A percentile compares a stretch with the other conserved stretches of the same genome.
Conservation (phyloP, 2,329 filamentous ascomycete genomes). For the Aspergillus piperis region DNA sequence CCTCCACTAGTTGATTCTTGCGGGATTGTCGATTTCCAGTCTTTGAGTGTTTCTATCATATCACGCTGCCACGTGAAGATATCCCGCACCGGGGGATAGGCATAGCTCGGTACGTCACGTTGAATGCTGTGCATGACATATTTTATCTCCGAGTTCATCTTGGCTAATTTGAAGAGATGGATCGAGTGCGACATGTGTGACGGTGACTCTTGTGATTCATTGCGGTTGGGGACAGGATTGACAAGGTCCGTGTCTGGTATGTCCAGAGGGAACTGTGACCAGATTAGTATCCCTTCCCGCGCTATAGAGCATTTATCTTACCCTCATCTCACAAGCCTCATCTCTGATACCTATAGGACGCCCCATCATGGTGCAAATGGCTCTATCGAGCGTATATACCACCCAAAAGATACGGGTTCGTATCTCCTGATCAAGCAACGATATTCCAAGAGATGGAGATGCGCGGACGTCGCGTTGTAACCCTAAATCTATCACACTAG, state of each 20-base stretch:
- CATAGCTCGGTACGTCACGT: constrained; percentile 50
- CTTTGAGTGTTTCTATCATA: constrained; percentile 44
- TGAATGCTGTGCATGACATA: constrained; percentile 57
- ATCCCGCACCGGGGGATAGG: constrained; percentile 50
- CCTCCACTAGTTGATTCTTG: neutral
- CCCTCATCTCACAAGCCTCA: constrained; percentile 56
- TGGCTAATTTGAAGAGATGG: constrained; percentile 48
- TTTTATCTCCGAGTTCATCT: constrained; percentile 60
- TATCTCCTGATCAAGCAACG: constrained; percentile 55
- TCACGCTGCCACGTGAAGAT: constrained; percentile 51
- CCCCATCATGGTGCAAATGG: constrained; percentile 58
- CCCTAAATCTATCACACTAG: constrained; percentile 54
- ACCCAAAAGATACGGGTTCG: constrained; percentile 60
- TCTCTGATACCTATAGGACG: constrained; percentile 58
- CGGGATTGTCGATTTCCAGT: constrained; percentile 47
- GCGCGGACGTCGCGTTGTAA: constrained; percentile 53
- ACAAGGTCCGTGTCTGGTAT: constrained; percentile 14
- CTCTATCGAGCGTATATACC: constrained; percentile 54
- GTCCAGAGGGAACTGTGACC: constrained; percentile 20
- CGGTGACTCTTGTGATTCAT: constrained; percentile 14
- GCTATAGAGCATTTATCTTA: constrained; percentile 25
- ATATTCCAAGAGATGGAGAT: constrained; percentile 41
- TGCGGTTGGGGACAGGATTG: constrained; percentile 4
- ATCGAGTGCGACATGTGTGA: constrained; percentile 48
- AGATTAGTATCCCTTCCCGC: neutral